Evolutionary conservation across 805 yeast species (phyloP), one percentile per base, ranked within the genome.

Genomic region (Candida sphagnicola): DNA sequence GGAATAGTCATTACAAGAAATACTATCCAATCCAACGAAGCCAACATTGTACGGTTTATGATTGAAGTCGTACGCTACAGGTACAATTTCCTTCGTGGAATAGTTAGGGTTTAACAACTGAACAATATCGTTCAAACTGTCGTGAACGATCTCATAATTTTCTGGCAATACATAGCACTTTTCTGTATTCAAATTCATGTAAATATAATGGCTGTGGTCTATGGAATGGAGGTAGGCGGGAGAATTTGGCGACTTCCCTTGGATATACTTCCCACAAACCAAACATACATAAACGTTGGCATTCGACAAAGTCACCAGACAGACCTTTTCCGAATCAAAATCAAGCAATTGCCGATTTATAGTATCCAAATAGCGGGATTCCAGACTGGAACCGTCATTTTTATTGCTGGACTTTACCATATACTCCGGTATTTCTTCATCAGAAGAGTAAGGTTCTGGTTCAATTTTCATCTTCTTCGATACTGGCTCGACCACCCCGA

Each of bases 251-350:
- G 78, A 74, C 17, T 88, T 67, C 1, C 95, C 95, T 47, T 79
- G 82, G 38, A 77, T 72, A 57, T 78, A 86, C 49, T 75, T 80
- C 24, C 90, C 91, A 59, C 95, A 86, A 0, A 71, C 72, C 15
- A 86, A 59, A 52, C 95, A 86, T 23, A 85, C 78, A 50, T 85
- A 83, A 1, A 85, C 74, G 49, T 83, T 82, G 15, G 72, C 62
- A 28, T 66, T 72, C 1, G 86, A 70, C 16, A 85, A 62, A 0
- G 88, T 74, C 0, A 81, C 74, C 31, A 77, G 69, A 56, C 95
- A 86, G 1, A 75, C 57, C 50, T 78, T 79, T 31, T 82, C 87
- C 37, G 74, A 71, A 53, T 85, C 95, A 54, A 86, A 85, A 51
- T 86, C 87, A 14, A 78, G 58, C 3, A 58, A 46, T 6, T 56